phyloP scores from a whole-genome alignment of 78 protist species.

The Reticulomyxa filosa region DNA sequence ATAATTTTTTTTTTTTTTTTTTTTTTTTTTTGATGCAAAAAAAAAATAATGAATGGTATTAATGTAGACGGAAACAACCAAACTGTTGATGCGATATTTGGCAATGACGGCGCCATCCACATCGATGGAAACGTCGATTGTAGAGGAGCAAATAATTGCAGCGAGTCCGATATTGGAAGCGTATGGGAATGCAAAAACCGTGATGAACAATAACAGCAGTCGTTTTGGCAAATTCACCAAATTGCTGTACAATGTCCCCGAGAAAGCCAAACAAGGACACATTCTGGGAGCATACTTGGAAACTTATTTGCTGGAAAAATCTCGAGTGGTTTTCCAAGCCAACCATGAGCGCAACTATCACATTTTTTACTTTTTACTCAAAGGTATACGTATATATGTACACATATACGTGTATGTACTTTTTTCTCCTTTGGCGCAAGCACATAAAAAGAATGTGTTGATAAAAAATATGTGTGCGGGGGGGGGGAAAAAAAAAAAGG shows the following conservation, averaged over 20 bases:
- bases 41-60: no score
- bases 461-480: no score
- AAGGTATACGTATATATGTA: not conserved
- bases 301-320: slow-evolving; percentile 5
- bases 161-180: slow-evolving; percentile 72
- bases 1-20: no score
- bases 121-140: no score
- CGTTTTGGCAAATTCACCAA: slow-evolving; percentile 57
- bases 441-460: no score
- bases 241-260: no score
- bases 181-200: slow-evolving; percentile 83
- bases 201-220: slow-evolving; percentile 55
- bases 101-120: not conserved
- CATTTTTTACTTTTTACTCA: not conserved
- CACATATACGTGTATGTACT: not conserved
- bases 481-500: no score
- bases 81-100: slow-evolving; percentile 19
- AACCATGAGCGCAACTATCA: slow-evolving; percentile 9
- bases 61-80: slow-evolving; percentile 51
- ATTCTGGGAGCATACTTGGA: slow-evolving; percentile 3
- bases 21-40: no score
- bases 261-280: no score
- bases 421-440: not conserved
- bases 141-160: slow-evolving; percentile 18
- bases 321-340: not conserved